Percentiles rank a stretch among this genome's conserved stretches.
Conservation (phyloP, 129 eudicot genomes). For the Scalesia atractyloides region DNA sequence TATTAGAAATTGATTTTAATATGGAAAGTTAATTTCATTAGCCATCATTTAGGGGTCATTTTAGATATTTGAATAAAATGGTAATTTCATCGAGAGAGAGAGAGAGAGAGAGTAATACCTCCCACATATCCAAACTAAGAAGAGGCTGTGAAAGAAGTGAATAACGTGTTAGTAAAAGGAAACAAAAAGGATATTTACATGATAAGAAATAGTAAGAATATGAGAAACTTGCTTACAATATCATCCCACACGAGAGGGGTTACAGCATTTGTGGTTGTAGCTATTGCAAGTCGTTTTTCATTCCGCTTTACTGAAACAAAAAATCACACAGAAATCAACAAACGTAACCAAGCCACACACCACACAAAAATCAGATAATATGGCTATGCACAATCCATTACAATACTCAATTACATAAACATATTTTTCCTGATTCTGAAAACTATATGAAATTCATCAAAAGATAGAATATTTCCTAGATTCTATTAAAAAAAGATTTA, state of each 20-base stretch:
- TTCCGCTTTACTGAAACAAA: conserved; percentile 68
- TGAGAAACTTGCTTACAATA: conserved; percentile 59
- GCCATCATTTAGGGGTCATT: background rate
- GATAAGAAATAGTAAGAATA: background rate
- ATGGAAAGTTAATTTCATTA: background rate
- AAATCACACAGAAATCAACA: conserved; percentile 12
- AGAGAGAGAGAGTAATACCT: conserved; percentile 55
- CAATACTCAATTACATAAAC: background rate
- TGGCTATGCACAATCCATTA: background rate
- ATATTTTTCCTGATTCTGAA: background rate
- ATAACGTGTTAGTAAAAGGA: conserved; percentile 11
- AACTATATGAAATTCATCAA: no score
- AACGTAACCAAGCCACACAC: conserved; percentile 8
- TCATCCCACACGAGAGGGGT: conserved; percentile 87
- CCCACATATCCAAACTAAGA: conserved; percentile 91
- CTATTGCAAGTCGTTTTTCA: conserved; percentile 67
- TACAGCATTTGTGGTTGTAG: conserved; percentile 76
- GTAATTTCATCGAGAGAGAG: conserved; percentile 21
- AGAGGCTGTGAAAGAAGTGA: conserved; percentile 71
- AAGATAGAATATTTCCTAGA: background rate
- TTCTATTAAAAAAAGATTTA: background rate
- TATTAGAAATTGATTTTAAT: background rate
- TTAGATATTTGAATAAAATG: background rate
- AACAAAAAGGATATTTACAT: conserved; percentile 1
- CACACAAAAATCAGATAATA: background rate